Evolutionary conservation across 2,329 filamentous ascomycete genomes (phyloP).

Genomic region (Ramularia collo-cygni): DNA sequence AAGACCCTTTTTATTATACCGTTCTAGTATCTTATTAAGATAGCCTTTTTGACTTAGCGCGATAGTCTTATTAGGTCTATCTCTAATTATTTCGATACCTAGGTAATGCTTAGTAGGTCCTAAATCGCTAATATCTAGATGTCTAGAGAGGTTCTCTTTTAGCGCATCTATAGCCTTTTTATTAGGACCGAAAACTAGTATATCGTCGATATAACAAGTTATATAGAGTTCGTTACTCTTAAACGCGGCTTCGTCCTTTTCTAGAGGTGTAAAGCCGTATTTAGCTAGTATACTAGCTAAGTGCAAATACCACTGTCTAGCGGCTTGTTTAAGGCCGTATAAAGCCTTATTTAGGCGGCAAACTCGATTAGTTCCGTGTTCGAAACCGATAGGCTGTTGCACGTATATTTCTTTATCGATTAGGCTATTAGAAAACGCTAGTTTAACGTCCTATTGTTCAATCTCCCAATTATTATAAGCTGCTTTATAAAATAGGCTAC

Average conservation of each 20-base stretch:
- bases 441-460: slow-evolving; percentile 2
- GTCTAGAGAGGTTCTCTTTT: slow-evolving; percentile 6
- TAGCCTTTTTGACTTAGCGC: slow-evolving; percentile 4
- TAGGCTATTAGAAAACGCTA: slow-evolving; percentile 5
- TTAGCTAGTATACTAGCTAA: slow-evolving; percentile 6
- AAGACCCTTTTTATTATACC: slow-evolving; percentile 8
- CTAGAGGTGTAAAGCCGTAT: slow-evolving; percentile 4
- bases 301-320: slow-evolving; percentile 6
- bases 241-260: slow-evolving; percentile 4
- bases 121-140: slow-evolving; percentile 6
- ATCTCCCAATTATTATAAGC: background rate
- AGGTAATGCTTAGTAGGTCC: slow-evolving; percentile 3
- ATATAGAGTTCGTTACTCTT: slow-evolving; percentile 4
- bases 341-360: slow-evolving; percentile 5
- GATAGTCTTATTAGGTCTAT: slow-evolving; percentile 5
- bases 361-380: slow-evolving; percentile 2
- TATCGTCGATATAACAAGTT: slow-evolving; percentile 6
- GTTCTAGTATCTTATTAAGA: slow-evolving; percentile 6
- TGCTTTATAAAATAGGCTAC: slow-evolving; percentile 1
- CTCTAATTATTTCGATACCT: slow-evolving; percentile 6
- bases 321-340: slow-evolving; percentile 7
- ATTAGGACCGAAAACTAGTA: slow-evolving; percentile 9
- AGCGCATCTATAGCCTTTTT: slow-evolving; percentile 3
- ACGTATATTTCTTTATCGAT: slow-evolving; percentile 8
- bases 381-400: slow-evolving; percentile 6